Conservation (phyloP, 495 filamentous ascomycete species). For the Staphylotrichum longicolle region DNA sequence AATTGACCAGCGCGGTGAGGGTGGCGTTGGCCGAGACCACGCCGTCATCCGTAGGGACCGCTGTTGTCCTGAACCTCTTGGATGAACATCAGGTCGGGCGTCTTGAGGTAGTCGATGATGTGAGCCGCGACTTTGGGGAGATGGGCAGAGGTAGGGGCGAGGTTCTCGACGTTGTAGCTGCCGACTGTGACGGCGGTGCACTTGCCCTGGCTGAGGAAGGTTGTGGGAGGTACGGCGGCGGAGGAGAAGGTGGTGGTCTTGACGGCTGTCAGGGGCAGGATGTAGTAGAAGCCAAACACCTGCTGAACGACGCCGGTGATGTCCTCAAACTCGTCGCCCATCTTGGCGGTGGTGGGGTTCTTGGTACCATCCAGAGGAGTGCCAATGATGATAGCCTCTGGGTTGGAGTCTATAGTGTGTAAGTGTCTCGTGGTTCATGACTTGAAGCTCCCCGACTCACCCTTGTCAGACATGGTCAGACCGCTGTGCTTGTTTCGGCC, state of each 20-base stretch:
- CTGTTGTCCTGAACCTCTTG: conserved; percentile 62
- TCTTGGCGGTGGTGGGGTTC: conserved; percentile 52
- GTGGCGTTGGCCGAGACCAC: conserved; percentile 48
- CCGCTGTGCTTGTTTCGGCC: conserved; percentile 54
- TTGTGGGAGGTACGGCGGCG: conserved; percentile 40
- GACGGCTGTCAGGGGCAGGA: conserved; percentile 55
- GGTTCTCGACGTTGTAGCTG: conserved; percentile 62
- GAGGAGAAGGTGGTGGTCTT: conserved; percentile 38
- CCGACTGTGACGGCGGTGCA: conserved; percentile 56
- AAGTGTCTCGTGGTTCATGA: not conserved
- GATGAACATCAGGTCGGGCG: conserved; percentile 55
- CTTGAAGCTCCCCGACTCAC: conserved; percentile 16
- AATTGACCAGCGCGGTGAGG: conserved; percentile 43
- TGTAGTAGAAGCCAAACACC: conserved; percentile 58
- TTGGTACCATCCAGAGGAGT: conserved; percentile 56
- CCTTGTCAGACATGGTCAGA: conserved; percentile 51
- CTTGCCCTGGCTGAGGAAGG: conserved; percentile 41
- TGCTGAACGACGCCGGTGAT: conserved; percentile 59
- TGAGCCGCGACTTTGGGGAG: conserved; percentile 51
- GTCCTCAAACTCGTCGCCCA: conserved; percentile 55
- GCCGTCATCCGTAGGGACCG: conserved; percentile 52
- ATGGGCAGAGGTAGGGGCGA: conserved; percentile 47
- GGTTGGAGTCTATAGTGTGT: conserved; percentile 53
- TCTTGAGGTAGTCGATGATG: conserved; percentile 52
- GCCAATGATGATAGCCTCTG: conserved; percentile 60